Conservation (phyloP, 2,329 filamentous ascomycete genomes). For the Biscogniauxia marginata region DNA sequence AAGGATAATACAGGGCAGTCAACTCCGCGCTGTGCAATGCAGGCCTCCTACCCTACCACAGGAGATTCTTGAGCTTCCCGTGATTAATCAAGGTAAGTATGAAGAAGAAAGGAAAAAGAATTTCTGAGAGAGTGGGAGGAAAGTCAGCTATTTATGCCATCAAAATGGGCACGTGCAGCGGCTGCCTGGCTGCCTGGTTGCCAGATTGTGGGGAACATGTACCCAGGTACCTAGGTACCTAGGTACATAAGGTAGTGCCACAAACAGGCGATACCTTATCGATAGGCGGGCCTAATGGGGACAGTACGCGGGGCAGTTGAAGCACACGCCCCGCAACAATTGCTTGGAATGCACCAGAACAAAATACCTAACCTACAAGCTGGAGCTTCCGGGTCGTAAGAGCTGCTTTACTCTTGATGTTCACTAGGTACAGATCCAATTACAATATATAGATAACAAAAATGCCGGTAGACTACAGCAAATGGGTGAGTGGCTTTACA, state of each 20-base stretch:
- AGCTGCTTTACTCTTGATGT: too few species aligned
- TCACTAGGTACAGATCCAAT: too few species aligned
- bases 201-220: too few species aligned
- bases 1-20: slow-evolving; percentile 50
- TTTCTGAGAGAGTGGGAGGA: not conserved
- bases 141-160: not conserved
- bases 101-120: slow-evolving; percentile 30
- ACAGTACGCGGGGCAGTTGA: not conserved
- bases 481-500: slow-evolving; percentile 53
- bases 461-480: slow-evolving; percentile 62
- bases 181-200: not conserved
- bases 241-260: not conserved
- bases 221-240: not conserved
- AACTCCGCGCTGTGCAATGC: slow-evolving; percentile 55
- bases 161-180: too few species aligned
- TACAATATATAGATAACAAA: slow-evolving; percentile 16
- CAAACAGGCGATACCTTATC: not conserved
- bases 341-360: not conserved
- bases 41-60: slow-evolving; percentile 44
- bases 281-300: not conserved
- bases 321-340: not conserved
- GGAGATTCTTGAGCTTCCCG: slow-evolving; percentile 44
- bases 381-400: too few species aligned
- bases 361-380: too few species aligned
- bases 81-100: slow-evolving; percentile 52